A percentile compares a stretch with the other conserved stretches of the same genome.
Conservation (phyloP, 2,329 filamentous ascomycete species). For the Fusarium duplospermum region DNA sequence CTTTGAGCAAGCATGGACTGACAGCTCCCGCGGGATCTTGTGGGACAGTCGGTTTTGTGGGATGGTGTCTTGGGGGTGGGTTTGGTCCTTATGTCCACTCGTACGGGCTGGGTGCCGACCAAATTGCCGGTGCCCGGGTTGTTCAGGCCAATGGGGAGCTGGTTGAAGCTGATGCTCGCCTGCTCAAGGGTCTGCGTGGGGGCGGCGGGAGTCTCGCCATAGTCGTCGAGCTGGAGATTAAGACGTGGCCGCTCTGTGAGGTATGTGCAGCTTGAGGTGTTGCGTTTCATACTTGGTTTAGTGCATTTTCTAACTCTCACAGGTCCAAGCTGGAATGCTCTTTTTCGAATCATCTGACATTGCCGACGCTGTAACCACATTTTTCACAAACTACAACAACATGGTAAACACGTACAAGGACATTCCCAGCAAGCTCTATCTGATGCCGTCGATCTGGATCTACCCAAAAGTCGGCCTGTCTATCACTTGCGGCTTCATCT, state of each 20-base stretch:
- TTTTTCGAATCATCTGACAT: conserved; percentile 13
- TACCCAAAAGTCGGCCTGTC: not conserved
- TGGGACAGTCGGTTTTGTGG: conserved; percentile 9
- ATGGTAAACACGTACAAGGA: not conserved
- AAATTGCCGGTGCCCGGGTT: conserved; percentile 16
- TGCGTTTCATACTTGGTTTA: no score
- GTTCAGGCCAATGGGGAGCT: conserved; percentile 17
- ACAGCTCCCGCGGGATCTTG: conserved; percentile 2
- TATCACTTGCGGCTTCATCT: conserved; percentile 8
- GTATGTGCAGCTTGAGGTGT: not conserved
- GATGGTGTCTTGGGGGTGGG: conserved; percentile 19
- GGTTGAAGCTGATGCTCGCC: conserved; percentile 5
- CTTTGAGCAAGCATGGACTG: conserved; percentile 1
- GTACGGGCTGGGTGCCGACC: conserved; percentile 17
- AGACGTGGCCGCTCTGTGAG: conserved; percentile 7
- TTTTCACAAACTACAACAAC: conserved; percentile 14
- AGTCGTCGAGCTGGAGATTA: conserved; percentile 15
- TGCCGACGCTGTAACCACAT: not conserved
- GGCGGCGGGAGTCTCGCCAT: conserved; percentile 19
- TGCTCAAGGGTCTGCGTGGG: conserved; percentile 20
- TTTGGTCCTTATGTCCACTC: conserved; percentile 15
- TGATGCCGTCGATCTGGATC: conserved; percentile 9
- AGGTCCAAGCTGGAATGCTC: conserved; percentile 18
- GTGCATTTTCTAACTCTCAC: not conserved
- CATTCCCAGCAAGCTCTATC: not conserved